These are phyloP conservation scores for Yueomyces sinensis DNA, from an alignment of 805 yeast genomes.

Conservation along the genomic window DNA sequence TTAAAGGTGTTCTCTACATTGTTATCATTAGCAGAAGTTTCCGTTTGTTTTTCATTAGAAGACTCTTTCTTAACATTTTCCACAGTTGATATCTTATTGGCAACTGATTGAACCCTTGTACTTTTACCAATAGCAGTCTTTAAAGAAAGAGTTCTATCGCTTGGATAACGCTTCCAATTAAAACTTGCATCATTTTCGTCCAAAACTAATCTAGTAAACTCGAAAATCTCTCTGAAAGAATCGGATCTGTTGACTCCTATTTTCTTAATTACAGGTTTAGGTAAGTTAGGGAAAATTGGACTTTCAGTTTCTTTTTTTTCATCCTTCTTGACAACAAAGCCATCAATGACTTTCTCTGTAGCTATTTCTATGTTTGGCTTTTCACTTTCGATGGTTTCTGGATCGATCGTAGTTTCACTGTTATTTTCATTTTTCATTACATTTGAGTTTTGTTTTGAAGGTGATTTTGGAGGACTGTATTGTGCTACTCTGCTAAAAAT, in stretches of 20 bases:
- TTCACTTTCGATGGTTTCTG: too few species aligned
- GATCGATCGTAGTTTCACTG: too few species aligned
- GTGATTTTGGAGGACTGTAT: not conserved
- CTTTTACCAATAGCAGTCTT: not conserved
- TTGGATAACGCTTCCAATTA: constrained; percentile 20
- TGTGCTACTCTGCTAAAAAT: not conserved
- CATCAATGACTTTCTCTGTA: not conserved
- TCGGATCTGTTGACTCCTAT: constrained; percentile 15
- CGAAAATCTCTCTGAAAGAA: constrained; percentile 20
- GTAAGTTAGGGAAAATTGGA: constrained; percentile 10
- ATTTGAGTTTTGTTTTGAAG: not conserved
- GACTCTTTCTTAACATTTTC: not conserved
- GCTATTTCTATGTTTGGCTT: too few species aligned
- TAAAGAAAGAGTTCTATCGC: constrained; percentile 7
- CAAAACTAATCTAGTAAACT: constrained; percentile 19
- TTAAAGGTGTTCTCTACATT: too few species aligned
- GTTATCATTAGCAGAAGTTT: not conserved
- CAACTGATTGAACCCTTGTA: not conserved
- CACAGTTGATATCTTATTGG: not conserved
- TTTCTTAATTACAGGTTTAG: constrained; percentile 3
- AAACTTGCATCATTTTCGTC: constrained; percentile 23
- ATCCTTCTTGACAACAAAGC: not conserved
- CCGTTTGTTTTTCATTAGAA: not conserved
- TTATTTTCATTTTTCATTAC: not conserved
- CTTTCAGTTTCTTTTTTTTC: not conserved